These are phyloP conservation scores for Puccinia coronata DNA, from an alignment of 1,284 basidiomycete species.

Conservation along the genomic window DNA sequence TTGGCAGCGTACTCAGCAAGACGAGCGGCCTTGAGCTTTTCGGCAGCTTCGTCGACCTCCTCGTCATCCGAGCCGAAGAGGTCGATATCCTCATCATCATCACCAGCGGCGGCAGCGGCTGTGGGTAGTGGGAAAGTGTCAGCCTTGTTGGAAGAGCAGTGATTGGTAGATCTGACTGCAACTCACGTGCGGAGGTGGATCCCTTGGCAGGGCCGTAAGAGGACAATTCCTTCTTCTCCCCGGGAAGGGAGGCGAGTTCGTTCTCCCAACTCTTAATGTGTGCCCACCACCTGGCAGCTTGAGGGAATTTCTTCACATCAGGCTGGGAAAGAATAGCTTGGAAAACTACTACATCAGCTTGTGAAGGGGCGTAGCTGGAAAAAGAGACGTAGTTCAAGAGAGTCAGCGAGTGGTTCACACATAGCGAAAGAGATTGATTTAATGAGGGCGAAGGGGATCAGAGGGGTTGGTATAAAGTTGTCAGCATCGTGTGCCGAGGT, in stretches of 20 bases:
- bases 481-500: slow-evolving; percentile 73
- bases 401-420: neutral
- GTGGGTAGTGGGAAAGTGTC: slow-evolving; percentile 62
- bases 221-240: slow-evolving; percentile 73
- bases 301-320: slow-evolving; percentile 70
- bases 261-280: slow-evolving; percentile 84
- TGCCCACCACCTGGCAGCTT: slow-evolving; percentile 87
- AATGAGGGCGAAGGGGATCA: slow-evolving; percentile 65
- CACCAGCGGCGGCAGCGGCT: slow-evolving; percentile 65
- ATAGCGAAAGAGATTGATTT: slow-evolving; percentile 50
- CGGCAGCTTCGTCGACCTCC: slow-evolving; percentile 88
- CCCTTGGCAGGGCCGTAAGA: slow-evolving; percentile 57
- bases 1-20: slow-evolving; percentile 89
- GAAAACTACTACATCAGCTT: slow-evolving; percentile 95
- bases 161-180: neutral
- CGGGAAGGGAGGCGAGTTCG: slow-evolving; percentile 76
- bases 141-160: slow-evolving; percentile 59
- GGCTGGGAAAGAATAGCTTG: slow-evolving; percentile 71
- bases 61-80: slow-evolving; percentile 86
- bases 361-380: slow-evolving; percentile 83
- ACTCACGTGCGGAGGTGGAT: slow-evolving; percentile 47
- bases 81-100: slow-evolving; percentile 90
- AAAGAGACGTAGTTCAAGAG: neutral
- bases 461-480: slow-evolving; percentile 75
- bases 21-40: slow-evolving; percentile 91